Evolutionary conservation across 176 grass and related monocot species (phyloP), one percentile per base, ranked within the genome.

Genomic region (Microstegium vimineum): DNA sequence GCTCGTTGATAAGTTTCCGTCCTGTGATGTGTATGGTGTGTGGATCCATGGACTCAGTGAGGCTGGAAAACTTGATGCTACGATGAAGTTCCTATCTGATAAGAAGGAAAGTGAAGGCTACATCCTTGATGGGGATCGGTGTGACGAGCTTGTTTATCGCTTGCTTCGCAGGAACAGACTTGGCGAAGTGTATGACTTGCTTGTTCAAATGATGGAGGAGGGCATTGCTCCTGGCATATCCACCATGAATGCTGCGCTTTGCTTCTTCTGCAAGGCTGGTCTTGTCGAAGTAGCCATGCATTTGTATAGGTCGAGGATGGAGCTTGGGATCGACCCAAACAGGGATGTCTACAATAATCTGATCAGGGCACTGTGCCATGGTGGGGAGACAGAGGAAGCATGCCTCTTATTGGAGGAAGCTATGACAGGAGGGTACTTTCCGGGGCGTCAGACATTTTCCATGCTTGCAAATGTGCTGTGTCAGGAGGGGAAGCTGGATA

Each of bases 231-330:
- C 93, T 28, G 88, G 85, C 63, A 82, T 46, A 26, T 34, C 72
- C 26, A 93, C 92, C 14, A 98, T 98, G 96, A 93, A 90, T 80
- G 84, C 93, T 22, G 56, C 81, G 2, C 93, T 98, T 75, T 87
- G 96, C 73, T 98, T 98, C 87, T 95, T 98, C 85, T 98, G 96
- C 85, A 98, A 98, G 62, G 93, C 96, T 17, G 96, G 96, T 27
- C 84, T 98, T 70, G 96, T 95, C 26, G 96, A 98, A 82, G 90
- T 95, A 14, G 93, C 96, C 5, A 63, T 86, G 36, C 71, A 93
- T 68, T 84, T 98, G 54, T 98, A 95, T 82, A 83, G 79, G 67
- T 93, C 88, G 15, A 87, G 90, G 64, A 59, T 67, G 76, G 90
- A 98, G 17, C 87, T 98, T 27, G 96, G 96, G 36, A 86, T 98